Percentiles rank a stretch among this genome's conserved stretches.
phyloP scores from a whole-genome alignment of 768 basidiomycete genomes.

The Asterophora parasitica region DNA sequence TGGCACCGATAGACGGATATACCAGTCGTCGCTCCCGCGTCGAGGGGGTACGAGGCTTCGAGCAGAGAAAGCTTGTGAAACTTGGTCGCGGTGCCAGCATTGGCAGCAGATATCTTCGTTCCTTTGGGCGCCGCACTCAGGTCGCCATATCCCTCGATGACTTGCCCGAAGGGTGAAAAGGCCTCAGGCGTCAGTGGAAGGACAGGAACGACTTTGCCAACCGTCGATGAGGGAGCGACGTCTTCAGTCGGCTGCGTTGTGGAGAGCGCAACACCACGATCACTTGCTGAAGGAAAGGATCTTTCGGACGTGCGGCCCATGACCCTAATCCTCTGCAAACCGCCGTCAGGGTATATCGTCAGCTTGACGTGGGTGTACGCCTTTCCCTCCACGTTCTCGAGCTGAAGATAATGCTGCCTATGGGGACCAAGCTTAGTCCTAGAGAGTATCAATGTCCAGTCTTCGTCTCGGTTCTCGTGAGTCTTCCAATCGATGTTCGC shows the following conservation, averaged over 20 bases:
- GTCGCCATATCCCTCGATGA: constrained; percentile 83
- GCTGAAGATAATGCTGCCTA: constrained; percentile 83
- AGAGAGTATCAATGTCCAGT: constrained; percentile 74
- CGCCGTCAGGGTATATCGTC: constrained; percentile 93
- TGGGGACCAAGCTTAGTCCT: constrained; percentile 84
- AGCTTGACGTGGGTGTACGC: constrained; percentile 81
- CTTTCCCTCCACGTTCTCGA: constrained; percentile 55
- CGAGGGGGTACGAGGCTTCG: constrained; percentile 57
- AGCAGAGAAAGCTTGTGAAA: constrained; percentile 88
- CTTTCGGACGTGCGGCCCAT: constrained; percentile 50
- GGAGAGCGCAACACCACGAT: not conserved
- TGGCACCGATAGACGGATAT: constrained; percentile 85
- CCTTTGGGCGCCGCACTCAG: constrained; percentile 61
- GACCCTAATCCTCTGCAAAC: constrained; percentile 88
- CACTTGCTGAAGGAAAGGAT: not conserved
- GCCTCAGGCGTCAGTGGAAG: constrained; percentile 78
- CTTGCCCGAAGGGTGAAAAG: constrained; percentile 85
- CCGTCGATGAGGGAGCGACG: not conserved
- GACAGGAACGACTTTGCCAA: constrained; percentile 40
- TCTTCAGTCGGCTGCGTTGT: constrained; percentile 4
- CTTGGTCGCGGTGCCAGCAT: constrained; percentile 87
- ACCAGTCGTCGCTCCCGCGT: constrained; percentile 52
- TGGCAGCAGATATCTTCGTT: constrained; percentile 73
- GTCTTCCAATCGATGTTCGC: constrained; percentile 34
- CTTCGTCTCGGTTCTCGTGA: constrained; percentile 32